Base-by-base conservation (phyloP, 192 early-diverging fungal species). In the Linnemannia elongata region DNA sequence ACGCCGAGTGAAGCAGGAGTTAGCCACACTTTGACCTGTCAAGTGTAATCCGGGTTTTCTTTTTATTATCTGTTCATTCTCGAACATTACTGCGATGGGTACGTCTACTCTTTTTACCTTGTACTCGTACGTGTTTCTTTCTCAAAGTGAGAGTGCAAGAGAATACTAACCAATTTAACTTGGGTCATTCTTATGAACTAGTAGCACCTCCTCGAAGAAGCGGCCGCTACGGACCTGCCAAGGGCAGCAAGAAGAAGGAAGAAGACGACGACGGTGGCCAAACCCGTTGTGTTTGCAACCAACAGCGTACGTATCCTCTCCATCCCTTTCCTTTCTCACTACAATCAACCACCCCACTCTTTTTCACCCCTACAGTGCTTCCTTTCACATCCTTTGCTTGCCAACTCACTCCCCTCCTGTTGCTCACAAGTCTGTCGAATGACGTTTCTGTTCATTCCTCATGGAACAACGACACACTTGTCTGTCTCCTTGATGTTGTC, bases 201-300 rank as follows among this genome's bases (percentile, higher is more conserved):
- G 36, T 42, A 85, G 83, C 83, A 47, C 76, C 79, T 66, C 74
- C 83, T 55, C 78, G 83, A 77, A 69, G 83, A 77, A 86, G 83
- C 79, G 80, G 80, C 44, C 83, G 83, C 18, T 79, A 79, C 24
- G 83, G 83, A 17, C 79, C 72, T 55, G 39, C 83, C 69, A 86
- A 81, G 57, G 74, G 79, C 30, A 73, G 78, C 68, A 47, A 52
- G 54, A 86, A 90, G 73, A 87, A 90, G 57, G 88, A 88, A 27
- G 89, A 89, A 38, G 88, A 89, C 17, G 90, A 92, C 76, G 90
- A 80, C 41, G 83, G 83, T 72, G 90, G 89, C 5, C 81, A 89
- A 49, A 92, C 91, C 33, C 89, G 91, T 38, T 92, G 91, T 76
- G 82, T 92, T 57, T 92, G 91, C 79, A 89, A 89, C 39, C 84